Evolutionary conservation across 805 yeast genomes (phyloP).

Genomic region (Komagataella kurtzmanii): DNA sequence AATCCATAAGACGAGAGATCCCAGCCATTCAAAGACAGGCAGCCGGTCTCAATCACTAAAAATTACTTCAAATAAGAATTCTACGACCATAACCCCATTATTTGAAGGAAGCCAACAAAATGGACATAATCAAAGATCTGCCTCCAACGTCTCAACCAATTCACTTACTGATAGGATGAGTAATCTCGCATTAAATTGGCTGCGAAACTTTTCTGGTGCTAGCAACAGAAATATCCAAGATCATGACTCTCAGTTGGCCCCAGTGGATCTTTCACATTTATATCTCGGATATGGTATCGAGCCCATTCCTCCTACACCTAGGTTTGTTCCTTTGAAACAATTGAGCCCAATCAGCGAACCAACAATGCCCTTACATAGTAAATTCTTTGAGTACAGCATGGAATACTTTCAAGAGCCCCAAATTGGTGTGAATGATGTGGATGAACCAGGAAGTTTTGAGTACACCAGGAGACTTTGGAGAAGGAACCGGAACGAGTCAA

Average conservation of each 20-base stretch:
- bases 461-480: constrained; percentile 80
- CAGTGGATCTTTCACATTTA: neutral
- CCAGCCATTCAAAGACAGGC: neutral
- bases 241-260: neutral
- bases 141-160: constrained; percentile 7
- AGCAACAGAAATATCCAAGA: neutral
- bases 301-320: constrained; percentile 43
- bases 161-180: constrained; percentile 11
- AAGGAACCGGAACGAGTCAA: constrained; percentile 74
- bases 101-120: neutral
- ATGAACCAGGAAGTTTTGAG: constrained; percentile 86
- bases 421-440: constrained; percentile 70
- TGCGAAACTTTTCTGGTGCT: neutral
- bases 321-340: constrained; percentile 24
- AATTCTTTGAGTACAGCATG: constrained; percentile 61
- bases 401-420: constrained; percentile 97
- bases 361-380: constrained; percentile 38
- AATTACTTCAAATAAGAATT: neutral
- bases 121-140: constrained; percentile 2
- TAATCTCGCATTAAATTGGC: constrained; percentile 5
- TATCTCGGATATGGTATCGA: constrained; percentile 22
- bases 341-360: constrained; percentile 19
- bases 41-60: neutral
- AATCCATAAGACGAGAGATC: neutral
- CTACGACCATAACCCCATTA: neutral